Conservation (phyloP, 768 basidiomycete genomes). For the Gloeostereum incarnatum region DNA sequence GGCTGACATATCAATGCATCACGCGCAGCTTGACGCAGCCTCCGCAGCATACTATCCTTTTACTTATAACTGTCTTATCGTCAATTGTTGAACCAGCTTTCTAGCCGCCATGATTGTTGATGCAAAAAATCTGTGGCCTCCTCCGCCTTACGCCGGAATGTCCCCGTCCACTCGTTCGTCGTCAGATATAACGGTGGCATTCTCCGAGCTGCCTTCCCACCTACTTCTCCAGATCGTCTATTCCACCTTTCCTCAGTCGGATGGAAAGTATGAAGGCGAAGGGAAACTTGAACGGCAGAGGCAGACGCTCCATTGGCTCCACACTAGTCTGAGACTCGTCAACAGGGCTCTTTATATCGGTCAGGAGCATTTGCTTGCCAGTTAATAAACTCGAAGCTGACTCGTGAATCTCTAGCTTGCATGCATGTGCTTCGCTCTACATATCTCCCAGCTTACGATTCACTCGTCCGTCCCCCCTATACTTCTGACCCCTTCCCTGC, state of each 20-base stretch:
- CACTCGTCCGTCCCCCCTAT: slow-evolving; percentile 58
- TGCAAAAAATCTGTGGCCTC: too few relatives aligned
- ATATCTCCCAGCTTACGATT: slow-evolving; percentile 58
- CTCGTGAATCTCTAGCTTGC: slow-evolving; percentile 34
- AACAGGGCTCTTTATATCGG: slow-evolving; percentile 62
- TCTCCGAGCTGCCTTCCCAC: slow-evolving; percentile 54
- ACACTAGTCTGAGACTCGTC: slow-evolving; percentile 52
- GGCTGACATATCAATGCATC: too few relatives aligned
- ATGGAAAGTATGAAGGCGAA: slow-evolving; percentile 18
- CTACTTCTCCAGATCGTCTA: slow-evolving; percentile 63
- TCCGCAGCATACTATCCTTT: too few relatives aligned
- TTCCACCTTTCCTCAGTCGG: slow-evolving; percentile 42
- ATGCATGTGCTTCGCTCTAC: slow-evolving; percentile 77
- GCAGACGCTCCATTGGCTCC: slow-evolving; percentile 66
- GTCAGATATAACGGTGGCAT: too few relatives aligned
- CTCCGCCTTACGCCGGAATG: too few relatives aligned
- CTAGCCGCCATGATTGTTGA: too few relatives aligned
- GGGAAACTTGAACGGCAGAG: slow-evolving; percentile 43
- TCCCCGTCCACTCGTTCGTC: too few relatives aligned
- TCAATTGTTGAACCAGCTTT: too few relatives aligned
- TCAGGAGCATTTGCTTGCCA: slow-evolving; percentile 14
- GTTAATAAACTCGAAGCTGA: not conserved
- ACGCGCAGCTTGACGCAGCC: too few relatives aligned
- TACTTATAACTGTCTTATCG: too few relatives aligned
- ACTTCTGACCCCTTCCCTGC: slow-evolving; percentile 60